These are phyloP conservation scores for Thraustochytrium striatum DNA, from an alignment of 352 stramenopile species.

Conservation along the genomic window DNA sequence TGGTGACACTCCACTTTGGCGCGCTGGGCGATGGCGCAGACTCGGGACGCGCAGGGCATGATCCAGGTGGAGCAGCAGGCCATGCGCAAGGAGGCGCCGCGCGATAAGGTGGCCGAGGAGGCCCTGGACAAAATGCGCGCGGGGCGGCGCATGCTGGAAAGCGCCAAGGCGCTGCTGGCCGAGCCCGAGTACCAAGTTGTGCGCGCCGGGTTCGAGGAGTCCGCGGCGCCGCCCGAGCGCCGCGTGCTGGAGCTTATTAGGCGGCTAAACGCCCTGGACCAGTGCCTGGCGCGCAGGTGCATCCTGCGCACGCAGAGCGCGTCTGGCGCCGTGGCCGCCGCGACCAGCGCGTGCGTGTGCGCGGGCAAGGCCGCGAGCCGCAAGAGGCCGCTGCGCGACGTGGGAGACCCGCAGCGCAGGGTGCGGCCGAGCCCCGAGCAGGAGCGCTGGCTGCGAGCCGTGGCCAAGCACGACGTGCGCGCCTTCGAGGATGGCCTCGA, in stretches of 20 bases:
- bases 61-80: too few species aligned
- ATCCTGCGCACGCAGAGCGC: not conserved
- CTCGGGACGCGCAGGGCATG: too few species aligned
- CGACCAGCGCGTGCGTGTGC: not conserved
- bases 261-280: conserved; percentile 14
- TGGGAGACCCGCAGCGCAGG: not conserved
- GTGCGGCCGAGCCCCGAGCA: not conserved
- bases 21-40: too few species aligned
- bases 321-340: not conserved
- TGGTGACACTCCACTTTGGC: too few species aligned
- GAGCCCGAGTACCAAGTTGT: not conserved
- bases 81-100: too few species aligned
- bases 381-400: not conserved
- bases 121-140: conserved; percentile 8
- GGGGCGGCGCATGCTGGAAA: conserved; percentile 1
- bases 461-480: not conserved
- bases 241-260: conserved; percentile 1
- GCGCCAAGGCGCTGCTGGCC: not conserved
- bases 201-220: not conserved
- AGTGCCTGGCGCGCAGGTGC: conserved; percentile 7
- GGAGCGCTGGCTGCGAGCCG: not conserved
- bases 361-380: not conserved
- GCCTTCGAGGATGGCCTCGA: not conserved
- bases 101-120: not conserved
- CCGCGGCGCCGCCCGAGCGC: not conserved